Conservation (phyloP, 2,329 filamentous ascomycete species). For the Bimuria novae-zelandiae region DNA sequence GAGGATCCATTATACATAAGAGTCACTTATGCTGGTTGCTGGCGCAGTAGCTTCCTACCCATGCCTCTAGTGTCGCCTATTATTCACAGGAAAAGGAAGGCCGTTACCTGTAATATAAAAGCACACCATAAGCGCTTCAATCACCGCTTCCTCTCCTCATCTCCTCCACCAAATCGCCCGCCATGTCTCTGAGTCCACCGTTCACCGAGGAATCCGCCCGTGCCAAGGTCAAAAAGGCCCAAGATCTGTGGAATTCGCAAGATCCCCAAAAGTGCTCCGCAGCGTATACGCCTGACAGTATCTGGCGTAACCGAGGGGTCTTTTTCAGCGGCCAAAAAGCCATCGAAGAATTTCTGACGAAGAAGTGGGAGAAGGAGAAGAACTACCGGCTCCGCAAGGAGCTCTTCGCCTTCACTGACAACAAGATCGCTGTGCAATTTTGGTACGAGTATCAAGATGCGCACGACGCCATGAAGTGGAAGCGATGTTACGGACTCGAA, state of each 20-base stretch:
- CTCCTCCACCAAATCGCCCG: background rate
- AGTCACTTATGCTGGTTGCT: background rate
- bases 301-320: conserved; percentile 77
- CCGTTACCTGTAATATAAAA: background rate
- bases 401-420: conserved; percentile 74
- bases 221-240: conserved; percentile 80
- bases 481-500: conserved; percentile 79
- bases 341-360: conserved; percentile 69
- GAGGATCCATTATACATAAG: background rate
- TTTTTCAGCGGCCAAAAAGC: conserved; percentile 72
- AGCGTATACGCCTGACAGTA: conserved; percentile 74
- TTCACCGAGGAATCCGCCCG: conserved; percentile 75
- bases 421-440: conserved; percentile 86
- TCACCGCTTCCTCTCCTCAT: background rate
- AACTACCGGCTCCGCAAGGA: conserved; percentile 80
- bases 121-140: background rate
- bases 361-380: conserved; percentile 75
- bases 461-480: conserved; percentile 66
- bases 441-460: conserved; percentile 83
- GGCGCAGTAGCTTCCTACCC: background rate
- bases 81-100: background rate
- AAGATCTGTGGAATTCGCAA: conserved; percentile 82
- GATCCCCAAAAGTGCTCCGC: conserved; percentile 68
- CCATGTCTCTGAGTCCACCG: conserved; percentile 63
- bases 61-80: background rate